Evolutionary conservation across 202 grass and related monocot genomes (phyloP), one percentile per base, ranked within the genome.

Genomic region (Panicum virgatum): DNA sequence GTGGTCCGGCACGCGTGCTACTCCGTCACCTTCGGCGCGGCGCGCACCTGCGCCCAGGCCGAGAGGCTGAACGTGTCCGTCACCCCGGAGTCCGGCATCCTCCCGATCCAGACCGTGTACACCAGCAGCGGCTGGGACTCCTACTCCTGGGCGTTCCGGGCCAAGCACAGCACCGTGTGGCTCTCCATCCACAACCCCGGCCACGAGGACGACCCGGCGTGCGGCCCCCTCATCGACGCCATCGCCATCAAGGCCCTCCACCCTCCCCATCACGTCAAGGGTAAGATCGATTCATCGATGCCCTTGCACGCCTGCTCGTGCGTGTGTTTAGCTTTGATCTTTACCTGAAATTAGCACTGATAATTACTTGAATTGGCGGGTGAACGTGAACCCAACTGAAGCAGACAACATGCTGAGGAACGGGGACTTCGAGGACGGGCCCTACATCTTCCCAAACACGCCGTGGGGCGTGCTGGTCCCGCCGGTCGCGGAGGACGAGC

Each of bases 151-250:
- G 88, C 79, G 0, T 91, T 97, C 83, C 75, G 40, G 27, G 86
- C 90, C 76, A 74, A 54, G 60, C 60, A 71, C 11, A 83, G 5
- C 39, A 58, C 62, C 14, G 92, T 82, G 39, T 72, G 25, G 59
- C 38, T 97, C 46, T 30, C 84, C 69, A 91, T 97, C 77, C 94
- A 94, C 80, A 94, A 97, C 62, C 82, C 90, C 25, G 94, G 91
- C 64, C 39, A 87, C 32, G 89, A 94, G 45, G 94, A 97, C 4
- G 42, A 97, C 62, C 87, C 85, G 6, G 89, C 91, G 12, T 97
- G 92, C 69, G 94, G 90, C 12, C 94, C 94, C 20, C 84, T 97
- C 72, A 80, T 97, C 46, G 92, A 94, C 74, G 72, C 79, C 65
- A 44, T 97, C n/a, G 92, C 86, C 25, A 91, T 97, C 80, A 88